Conservation (phyloP, 345 rosid genomes). For the Rhizophora apiculata region DNA sequence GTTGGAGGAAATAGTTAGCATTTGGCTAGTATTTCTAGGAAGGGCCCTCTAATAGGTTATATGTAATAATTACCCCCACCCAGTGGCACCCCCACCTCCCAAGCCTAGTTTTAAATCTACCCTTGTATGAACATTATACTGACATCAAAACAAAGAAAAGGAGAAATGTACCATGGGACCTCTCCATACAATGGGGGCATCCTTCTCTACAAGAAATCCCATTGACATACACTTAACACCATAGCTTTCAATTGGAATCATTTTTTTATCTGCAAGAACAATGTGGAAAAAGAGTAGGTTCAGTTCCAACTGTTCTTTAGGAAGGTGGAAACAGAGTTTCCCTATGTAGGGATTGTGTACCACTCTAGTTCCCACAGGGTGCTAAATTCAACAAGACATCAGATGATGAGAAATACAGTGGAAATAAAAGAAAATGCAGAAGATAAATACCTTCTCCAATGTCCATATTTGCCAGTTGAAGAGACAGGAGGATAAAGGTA, state of each 20-base stretch:
- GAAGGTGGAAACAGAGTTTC: background rate
- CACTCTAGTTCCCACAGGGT: background rate
- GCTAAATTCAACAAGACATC: constrained; percentile 9
- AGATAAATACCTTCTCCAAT: background rate
- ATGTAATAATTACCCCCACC: too few relatives aligned
- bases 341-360: background rate
- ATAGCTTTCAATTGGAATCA: constrained; percentile 82
- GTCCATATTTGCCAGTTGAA: constrained; percentile 1
- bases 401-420: background rate
- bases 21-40: too few relatives aligned
- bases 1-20: too few relatives aligned
- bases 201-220: constrained; percentile 88
- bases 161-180: constrained; percentile 71
- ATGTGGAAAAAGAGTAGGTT: background rate
- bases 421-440: background rate
- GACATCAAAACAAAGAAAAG: background rate
- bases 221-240: constrained; percentile 94
- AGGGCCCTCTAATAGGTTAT: too few relatives aligned
- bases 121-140: background rate
- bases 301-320: constrained; percentile 4
- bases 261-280: constrained; percentile 57
- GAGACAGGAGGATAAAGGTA: background rate
- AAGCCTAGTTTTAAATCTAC: background rate
- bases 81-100: too few relatives aligned
- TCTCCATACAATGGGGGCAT: constrained; percentile 92